These are phyloP conservation scores for Leccinum fibrillosum DNA, from an alignment of 768 basidiomycete genomes.

Conservation along the genomic window DNA sequence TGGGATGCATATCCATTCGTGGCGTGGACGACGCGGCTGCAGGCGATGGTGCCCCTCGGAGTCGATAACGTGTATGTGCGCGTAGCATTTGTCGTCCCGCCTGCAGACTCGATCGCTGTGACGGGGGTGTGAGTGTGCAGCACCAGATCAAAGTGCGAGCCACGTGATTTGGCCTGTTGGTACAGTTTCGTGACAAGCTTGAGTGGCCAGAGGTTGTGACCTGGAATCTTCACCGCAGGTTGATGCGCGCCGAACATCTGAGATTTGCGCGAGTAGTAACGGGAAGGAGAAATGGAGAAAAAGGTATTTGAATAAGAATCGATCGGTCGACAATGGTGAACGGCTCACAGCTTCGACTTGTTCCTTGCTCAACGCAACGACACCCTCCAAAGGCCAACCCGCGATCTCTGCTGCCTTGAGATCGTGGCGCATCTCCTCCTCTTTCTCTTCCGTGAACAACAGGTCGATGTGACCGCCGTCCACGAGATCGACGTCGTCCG, in stretches of 20 bases:
- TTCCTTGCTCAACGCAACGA: slow-evolving; percentile 45
- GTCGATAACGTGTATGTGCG: slow-evolving; percentile 37
- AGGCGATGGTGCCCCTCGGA: slow-evolving; percentile 58
- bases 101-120: slow-evolving; percentile 35
- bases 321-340: neutral
- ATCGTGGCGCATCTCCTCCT: slow-evolving; percentile 38
- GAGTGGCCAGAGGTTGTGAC: slow-evolving; percentile 73
- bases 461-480: slow-evolving; percentile 51
- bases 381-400: slow-evolving; percentile 43
- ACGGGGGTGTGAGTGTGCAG: slow-evolving; percentile 78
- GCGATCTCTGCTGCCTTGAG: slow-evolving; percentile 51
- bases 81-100: neutral
- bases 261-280: neutral
- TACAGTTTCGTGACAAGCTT: slow-evolving; percentile 76
- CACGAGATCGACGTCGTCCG: slow-evolving; percentile 58
- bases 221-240: slow-evolving; percentile 50
- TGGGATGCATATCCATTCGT: slow-evolving; percentile 83
- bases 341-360: slow-evolving; percentile 46
- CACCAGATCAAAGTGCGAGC: slow-evolving; percentile 38
- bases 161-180: slow-evolving; percentile 34
- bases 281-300: neutral
- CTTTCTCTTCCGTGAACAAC: slow-evolving; percentile 46
- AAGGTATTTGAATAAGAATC: neutral
- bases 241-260: slow-evolving; percentile 39
- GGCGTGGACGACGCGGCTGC: slow-evolving; percentile 73